Percentiles rank a stretch among this genome's conserved stretches.
Conservation (phyloP, 176 grass and related monocot species). For the Chrysopogon serrulatus region DNA sequence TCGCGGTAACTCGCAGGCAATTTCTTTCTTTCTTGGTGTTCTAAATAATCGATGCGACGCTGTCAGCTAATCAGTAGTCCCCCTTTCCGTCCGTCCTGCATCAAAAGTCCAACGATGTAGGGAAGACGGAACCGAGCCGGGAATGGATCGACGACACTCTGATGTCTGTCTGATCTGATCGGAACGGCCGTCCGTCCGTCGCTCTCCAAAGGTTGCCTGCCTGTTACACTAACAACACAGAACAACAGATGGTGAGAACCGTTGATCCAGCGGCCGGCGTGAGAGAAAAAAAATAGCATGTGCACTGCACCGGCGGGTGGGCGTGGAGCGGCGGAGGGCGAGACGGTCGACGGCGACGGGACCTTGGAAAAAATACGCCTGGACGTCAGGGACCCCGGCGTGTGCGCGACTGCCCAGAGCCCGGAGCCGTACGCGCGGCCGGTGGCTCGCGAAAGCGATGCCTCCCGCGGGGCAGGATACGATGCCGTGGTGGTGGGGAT, state of each 20-base stretch:
- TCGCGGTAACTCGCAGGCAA: not conserved
- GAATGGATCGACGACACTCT: not conserved
- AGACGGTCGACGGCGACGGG: slow-evolving; percentile 1
- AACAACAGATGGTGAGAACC: not conserved
- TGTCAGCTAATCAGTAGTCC: no score
- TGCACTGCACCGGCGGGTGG: not conserved
- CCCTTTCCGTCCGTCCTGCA: no score
- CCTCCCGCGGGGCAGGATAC: not conserved
- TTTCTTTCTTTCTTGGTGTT: no score
- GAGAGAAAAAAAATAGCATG: not conserved
- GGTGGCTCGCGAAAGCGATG: not conserved
- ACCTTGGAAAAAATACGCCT: not conserved
- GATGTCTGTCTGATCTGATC: not conserved
- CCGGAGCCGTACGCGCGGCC: not conserved
- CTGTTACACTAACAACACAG: not conserved
- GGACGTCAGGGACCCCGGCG: not conserved
- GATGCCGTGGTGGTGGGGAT: no score
- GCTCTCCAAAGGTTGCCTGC: not conserved
- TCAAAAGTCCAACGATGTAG: not conserved
- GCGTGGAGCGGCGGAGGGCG: not conserved
- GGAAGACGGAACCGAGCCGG: not conserved
- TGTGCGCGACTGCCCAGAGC: not conserved
- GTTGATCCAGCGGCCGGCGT: not conserved
- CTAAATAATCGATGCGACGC: no score
- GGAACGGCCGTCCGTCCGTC: not conserved